Base-by-base conservation (phyloP, 176 grass and related monocot species). In the Zizania latifolia region DNA sequence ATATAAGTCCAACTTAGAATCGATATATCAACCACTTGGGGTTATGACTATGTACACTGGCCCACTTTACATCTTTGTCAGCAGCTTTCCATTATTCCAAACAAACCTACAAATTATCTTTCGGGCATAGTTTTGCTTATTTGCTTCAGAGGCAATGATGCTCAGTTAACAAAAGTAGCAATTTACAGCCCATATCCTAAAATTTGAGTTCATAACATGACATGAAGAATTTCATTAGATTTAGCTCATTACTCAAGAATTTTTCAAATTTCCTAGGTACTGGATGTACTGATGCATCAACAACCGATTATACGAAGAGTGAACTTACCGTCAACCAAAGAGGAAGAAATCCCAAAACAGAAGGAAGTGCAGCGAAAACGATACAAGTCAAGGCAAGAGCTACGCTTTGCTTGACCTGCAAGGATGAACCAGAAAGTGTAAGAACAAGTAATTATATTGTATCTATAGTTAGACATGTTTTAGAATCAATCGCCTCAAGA, bases 331-430 rank as follows among this genome's bases (percentile, higher is more conserved):
- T 98, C 71, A 98, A 79, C 94, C 94, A 98, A 79, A 98, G 94
- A 70, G 94, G 94, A 91, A 98, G 88, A 88, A 92, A 98, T 65
- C 94, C 94, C 11, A 98, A 72, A 12, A 98, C 94, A 51, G 94
- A 98, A 62, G 94, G 90, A 89, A 98, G 94, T 51, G 94, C 81
- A 75, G 94, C 94, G 70, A 98, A 85, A 70, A 93, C 28, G 53
- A 98, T 98, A 82, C 94, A 98, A 54, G 88, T 75, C 70, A 98
- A 87, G 45, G 94, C 94, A 89, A 98, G 94, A 28, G 80, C 94
- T 71, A 98, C 94, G 69, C 94, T 98, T 93, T 98, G 94, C 77
- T 98, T 98, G 34, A 98, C 94, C 94, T 98, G 87, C 65, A 89
- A 83, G 53, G 63, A 85, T 70, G n/a, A 79, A 85, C 39, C 45